Conservation (phyloP, 1,139 yeast genomes). For the Tardiomyces digboiensis region DNA sequence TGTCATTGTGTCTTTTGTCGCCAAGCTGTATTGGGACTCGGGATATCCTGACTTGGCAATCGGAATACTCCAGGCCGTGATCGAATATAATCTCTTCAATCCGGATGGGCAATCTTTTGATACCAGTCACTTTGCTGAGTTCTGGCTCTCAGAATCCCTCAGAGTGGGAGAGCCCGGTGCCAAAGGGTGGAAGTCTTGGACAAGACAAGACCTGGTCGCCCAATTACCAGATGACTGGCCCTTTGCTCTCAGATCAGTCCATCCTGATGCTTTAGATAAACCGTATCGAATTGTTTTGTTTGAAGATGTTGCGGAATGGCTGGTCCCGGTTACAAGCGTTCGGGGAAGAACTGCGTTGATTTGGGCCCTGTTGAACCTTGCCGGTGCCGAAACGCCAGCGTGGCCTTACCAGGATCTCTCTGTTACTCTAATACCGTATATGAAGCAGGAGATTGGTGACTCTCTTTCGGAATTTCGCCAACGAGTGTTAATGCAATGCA, state of each 20-base stretch:
- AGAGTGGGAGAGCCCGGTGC: slow-evolving; percentile 15
- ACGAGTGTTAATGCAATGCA: background rate
- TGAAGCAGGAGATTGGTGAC: background rate
- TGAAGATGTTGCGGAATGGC: slow-evolving; percentile 6
- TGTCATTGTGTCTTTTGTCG: slow-evolving; percentile 6
- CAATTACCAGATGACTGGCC: background rate
- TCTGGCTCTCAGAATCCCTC: slow-evolving; percentile 14
- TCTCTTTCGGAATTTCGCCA: slow-evolving; percentile 1
- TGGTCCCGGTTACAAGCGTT: slow-evolving; percentile 4
- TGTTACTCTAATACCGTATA: slow-evolving; percentile 3
- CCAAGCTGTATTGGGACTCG: slow-evolving; percentile 8
- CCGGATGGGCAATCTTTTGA: slow-evolving; percentile 5
- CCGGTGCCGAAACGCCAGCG: background rate
- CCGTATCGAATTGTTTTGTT: slow-evolving; percentile 7
- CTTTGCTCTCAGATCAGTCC: background rate
- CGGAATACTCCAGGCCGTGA: slow-evolving; percentile 11
- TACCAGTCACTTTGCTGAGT: slow-evolving; percentile 6
- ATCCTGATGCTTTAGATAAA: slow-evolving; percentile 1
- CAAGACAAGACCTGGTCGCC: background rate
- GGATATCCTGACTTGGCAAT: slow-evolving; percentile 14
- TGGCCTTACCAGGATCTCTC: slow-evolving; percentile 1
- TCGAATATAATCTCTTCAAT: slow-evolving; percentile 10
- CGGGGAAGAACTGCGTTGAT: background rate
- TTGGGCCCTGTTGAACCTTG: background rate
- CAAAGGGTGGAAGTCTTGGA: slow-evolving; percentile 8